These are phyloP conservation scores for Candida mattraensis DNA, from an alignment of 805 yeast genomes.

Conservation along the genomic window DNA sequence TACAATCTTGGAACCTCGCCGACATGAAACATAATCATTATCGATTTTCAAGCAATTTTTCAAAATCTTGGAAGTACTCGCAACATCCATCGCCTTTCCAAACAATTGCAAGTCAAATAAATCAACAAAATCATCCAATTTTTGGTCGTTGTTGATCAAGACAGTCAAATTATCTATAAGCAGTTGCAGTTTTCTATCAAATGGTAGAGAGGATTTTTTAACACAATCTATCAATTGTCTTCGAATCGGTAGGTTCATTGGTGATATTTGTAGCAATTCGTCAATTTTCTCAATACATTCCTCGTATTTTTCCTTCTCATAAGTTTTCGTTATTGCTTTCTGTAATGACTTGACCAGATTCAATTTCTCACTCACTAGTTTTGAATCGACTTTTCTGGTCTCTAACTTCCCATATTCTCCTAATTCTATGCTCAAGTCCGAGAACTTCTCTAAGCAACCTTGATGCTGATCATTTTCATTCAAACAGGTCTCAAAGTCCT, in stretches of 20 bases:
- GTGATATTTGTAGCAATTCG: conserved; percentile 41
- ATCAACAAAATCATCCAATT: conserved; percentile 23
- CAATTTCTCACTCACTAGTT: conserved; percentile 6
- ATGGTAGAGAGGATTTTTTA: conserved; percentile 14
- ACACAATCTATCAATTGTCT: conserved; percentile 34
- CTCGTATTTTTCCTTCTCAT: conserved; percentile 22
- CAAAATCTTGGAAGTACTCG: conserved; percentile 19
- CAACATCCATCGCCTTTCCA: conserved; percentile 21
- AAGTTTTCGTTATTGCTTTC: background rate
- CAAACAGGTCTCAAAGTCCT: conserved; percentile 50
- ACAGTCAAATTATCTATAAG: conserved; percentile 26
- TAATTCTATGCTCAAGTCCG: conserved; percentile 49
- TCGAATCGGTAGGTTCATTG: conserved; percentile 40
- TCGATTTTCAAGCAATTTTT: conserved; percentile 72
- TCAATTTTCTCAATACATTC: conserved; percentile 34
- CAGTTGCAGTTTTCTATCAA: conserved; percentile 19
- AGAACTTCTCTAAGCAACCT: conserved; percentile 51
- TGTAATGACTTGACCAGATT: conserved; percentile 3
- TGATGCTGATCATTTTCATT: conserved; percentile 30
- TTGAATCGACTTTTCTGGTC: conserved; percentile 6
- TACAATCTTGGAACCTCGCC: conserved; percentile 51
- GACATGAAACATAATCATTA: conserved; percentile 67
- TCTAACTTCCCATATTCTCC: conserved; percentile 47
- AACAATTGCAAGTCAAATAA: conserved; percentile 31
- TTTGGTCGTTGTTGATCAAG: conserved; percentile 23